Evolutionary conservation across 2,329 filamentous ascomycete genomes (phyloP).

Genomic region (Delphinella strobiligena): DNA sequence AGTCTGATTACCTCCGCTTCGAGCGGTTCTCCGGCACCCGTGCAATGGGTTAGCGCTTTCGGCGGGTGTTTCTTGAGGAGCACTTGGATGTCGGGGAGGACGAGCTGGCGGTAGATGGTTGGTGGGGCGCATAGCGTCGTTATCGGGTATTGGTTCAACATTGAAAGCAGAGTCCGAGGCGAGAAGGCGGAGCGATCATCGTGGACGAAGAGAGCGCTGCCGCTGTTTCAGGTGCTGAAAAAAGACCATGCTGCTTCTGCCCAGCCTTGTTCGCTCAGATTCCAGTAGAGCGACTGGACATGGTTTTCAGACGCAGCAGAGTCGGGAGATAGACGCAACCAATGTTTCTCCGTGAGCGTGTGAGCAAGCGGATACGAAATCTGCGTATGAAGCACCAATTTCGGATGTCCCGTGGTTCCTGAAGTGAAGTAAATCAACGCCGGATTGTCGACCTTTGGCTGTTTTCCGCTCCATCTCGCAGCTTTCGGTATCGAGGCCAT

Average conservation of each 20-base stretch:
- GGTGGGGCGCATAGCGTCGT: slow-evolving; percentile 30
- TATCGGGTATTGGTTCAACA: slow-evolving; percentile 26
- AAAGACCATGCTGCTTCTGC: slow-evolving; percentile 31
- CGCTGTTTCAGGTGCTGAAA: slow-evolving; percentile 29
- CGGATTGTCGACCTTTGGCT: slow-evolving; percentile 17
- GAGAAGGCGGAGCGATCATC: slow-evolving; percentile 26
- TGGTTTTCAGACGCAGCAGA: too few relatives aligned
- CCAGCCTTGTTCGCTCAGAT: slow-evolving; percentile 31
- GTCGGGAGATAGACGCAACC: slow-evolving; percentile 23
- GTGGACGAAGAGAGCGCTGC: slow-evolving; percentile 28
- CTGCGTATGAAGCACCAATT: slow-evolving; percentile 31
- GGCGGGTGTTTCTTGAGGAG: slow-evolving; percentile 19
- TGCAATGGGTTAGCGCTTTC: slow-evolving; percentile 23
- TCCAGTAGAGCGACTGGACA: slow-evolving; percentile 27
- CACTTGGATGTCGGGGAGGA: slow-evolving; percentile 20
- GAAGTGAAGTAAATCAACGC: slow-evolving; percentile 29
- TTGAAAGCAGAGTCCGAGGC: slow-evolving; percentile 18
- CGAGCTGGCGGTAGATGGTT: slow-evolving; percentile 29
- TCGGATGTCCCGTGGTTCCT: slow-evolving; percentile 28
- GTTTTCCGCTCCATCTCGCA: slow-evolving; percentile 14
- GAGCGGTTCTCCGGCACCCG: slow-evolving; percentile 27
- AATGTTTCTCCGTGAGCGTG: slow-evolving; percentile 27
- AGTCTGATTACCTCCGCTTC: slow-evolving; percentile 27
- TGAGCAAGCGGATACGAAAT: slow-evolving; percentile 29
- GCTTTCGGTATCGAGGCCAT: slow-evolving; percentile 16